Evolutionary conservation across 202 grass and related monocot species (phyloP).

Genomic region (Schoenoplectus tabernaemontani): DNA sequence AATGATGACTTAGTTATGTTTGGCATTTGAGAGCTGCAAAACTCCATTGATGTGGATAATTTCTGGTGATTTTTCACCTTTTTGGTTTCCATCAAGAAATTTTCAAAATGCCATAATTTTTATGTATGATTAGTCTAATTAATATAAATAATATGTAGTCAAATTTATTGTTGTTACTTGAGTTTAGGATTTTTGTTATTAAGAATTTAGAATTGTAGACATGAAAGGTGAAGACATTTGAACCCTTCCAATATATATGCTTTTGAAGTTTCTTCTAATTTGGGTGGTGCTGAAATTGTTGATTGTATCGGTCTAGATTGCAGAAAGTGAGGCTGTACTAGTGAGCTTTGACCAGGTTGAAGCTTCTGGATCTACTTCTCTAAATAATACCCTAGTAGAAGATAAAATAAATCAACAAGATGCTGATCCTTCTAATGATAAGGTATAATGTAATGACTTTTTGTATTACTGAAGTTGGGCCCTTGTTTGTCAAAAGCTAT

Average conservation of each 20-base stretch:
- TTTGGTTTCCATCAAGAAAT: too few relatives aligned
- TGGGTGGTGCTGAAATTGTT: neutral
- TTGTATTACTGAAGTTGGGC: neutral
- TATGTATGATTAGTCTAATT: too few relatives aligned
- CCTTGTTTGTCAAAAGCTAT: neutral
- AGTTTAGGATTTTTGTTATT: too few relatives aligned
- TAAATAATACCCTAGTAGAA: neutral
- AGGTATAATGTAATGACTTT: conserved; percentile 18
- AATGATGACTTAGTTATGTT: neutral
- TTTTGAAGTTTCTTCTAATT: neutral
- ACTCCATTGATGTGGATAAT: neutral
- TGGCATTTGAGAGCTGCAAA: neutral
- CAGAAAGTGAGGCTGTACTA: conserved; percentile 12
- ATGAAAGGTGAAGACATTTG: neutral
- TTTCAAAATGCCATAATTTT: too few relatives aligned
- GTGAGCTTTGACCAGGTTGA: neutral
- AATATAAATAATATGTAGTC: too few relatives aligned
- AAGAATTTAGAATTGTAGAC: neutral
- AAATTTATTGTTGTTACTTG: too few relatives aligned
- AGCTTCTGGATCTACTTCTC: conserved; percentile 7
- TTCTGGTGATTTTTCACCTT: neutral
- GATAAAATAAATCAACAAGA: conserved; percentile 5
- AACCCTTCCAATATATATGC: neutral
- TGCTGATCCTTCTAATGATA: neutral
- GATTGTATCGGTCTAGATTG: neutral